phyloP scores from a whole-genome alignment of 495 filamentous ascomycete genomes.

The Cercophora samala region DNA sequence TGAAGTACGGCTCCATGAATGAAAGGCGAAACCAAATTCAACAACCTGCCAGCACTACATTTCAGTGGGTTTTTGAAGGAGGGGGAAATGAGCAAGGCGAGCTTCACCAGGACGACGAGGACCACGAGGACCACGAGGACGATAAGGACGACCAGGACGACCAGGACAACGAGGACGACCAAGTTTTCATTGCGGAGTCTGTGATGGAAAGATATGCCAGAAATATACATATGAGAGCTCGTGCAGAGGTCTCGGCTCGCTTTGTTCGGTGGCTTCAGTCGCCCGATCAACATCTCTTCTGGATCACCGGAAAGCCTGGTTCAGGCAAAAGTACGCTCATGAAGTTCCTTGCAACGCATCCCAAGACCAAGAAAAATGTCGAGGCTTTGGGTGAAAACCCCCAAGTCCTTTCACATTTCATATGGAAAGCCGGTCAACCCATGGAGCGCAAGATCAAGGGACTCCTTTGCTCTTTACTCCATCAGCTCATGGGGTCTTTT shows the following conservation, averaged over 20 bases:
- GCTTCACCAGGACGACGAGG: neutral
- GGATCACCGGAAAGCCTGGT: constrained; percentile 19
- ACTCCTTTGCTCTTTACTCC: constrained; percentile 14
- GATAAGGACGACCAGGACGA: neutral
- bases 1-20: constrained; percentile 17
- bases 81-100: neutral
- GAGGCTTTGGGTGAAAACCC: too few relatives aligned
- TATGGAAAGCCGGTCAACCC: constrained; percentile 16
- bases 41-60: neutral
- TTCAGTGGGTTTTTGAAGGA: neutral
- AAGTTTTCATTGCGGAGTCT: too few relatives aligned
- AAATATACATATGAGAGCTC: neutral
- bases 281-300: constrained; percentile 1
- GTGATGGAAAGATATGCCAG: neutral
- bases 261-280: constrained; percentile 7
- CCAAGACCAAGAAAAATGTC: constrained; percentile 1
- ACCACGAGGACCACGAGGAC: neutral
- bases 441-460: constrained; percentile 18
- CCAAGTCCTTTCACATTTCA: constrained; percentile 13
- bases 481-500: constrained; percentile 7
- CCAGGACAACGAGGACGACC: neutral
- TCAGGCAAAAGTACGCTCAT: constrained; percentile 23
- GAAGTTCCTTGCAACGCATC: constrained; percentile 12
- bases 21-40: neutral
- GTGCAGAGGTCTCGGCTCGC: neutral